Evolutionary conservation across 306 rosid genomes (phyloP), one percentile per base, ranked within the genome.

Genomic region (Canavalia gladiata): DNA sequence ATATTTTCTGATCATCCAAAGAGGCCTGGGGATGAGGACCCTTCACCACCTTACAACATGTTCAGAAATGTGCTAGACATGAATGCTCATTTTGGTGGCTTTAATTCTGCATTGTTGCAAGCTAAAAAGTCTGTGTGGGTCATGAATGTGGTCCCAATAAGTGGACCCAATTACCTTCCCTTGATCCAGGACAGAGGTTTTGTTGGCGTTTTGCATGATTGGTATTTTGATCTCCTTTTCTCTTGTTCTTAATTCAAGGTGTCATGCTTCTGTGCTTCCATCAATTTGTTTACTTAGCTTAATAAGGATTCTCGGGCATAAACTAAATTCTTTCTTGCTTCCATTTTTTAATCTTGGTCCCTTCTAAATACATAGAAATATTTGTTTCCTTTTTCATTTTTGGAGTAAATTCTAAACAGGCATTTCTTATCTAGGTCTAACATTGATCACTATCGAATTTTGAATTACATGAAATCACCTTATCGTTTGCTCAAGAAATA

Each of bases 1-100:
- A 93, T 95, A 84, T 95, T 95, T 85, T 95, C 99, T 28, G 98
- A 95, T 87, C 99, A 95, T 88, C 99, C 98, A 0, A 95, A 95
- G 90, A 89, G 98, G 69, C 99, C 98, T 0, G 99, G 99, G 2
- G 98, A 93, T 73, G 98, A 95, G 87, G 98, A 95, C 88, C 99
- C 98, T 34, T 74, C 92, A 18, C 98, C 99, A 0, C 98, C 98
- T 64, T 95, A 91, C 87, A 95, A 95, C 92, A 95, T 95, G 98
- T 87, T 93, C 82, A 84, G 98, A 81, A 95, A 95, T 80, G 92
- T 93, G 68, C 84, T 95, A 13, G 99, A 95, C 91, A 93, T 93
- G 99, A 95, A 95, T 83, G 94, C 98, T 76, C 92, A 78, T 84
- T 81, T 88, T 82, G 98, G 99, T 74, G 97, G 98, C 77, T 85